Percentiles rank a stretch among this genome's conserved stretches.
Conservation (phyloP, 345 rosid genomes). For the Odontarrhena argentea region DNA sequence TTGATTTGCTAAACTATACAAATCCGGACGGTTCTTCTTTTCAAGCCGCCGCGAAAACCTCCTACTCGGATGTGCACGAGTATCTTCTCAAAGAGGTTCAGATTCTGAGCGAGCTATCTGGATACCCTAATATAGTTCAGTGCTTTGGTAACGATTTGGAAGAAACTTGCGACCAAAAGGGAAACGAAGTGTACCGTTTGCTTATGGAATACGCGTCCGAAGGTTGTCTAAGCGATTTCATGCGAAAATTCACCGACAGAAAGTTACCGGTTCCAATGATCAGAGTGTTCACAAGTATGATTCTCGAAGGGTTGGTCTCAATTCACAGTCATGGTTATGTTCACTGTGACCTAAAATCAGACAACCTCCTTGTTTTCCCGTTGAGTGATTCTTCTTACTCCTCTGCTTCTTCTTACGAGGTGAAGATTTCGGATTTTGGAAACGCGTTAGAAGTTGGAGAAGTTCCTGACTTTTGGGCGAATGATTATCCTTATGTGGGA, state of each 20-base stretch:
- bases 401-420: neutral
- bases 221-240: slow-evolving; percentile 38
- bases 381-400: neutral
- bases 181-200: slow-evolving; percentile 39
- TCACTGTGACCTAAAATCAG: slow-evolving; percentile 49
- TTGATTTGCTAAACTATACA: neutral
- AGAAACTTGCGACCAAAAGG: slow-evolving; percentile 1
- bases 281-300: slow-evolving; percentile 30
- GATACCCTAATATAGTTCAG: slow-evolving; percentile 31
- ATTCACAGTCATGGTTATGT: slow-evolving; percentile 43
- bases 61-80: slow-evolving; percentile 19
- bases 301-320: slow-evolving; percentile 41
- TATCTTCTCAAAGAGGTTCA: slow-evolving; percentile 43
- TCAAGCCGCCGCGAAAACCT: slow-evolving; percentile 40
- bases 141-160: slow-evolving; percentile 38
- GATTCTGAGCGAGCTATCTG: slow-evolving; percentile 33
- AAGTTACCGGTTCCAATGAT: slow-evolving; percentile 40
- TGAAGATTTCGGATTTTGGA: slow-evolving; percentile 47
- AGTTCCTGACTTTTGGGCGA: slow-evolving; percentile 13
- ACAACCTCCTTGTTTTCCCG: slow-evolving; percentile 40
- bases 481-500: slow-evolving; percentile 33
- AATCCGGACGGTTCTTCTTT: neutral
- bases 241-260: slow-evolving; percentile 16
- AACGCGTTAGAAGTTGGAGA: slow-evolving; percentile 30
- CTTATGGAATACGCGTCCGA: slow-evolving; percentile 49